Evolutionary conservation across 768 basidiomycete species (phyloP), one percentile per base, ranked within the genome.

Genomic region (Macrolepiota albuminosa): DNA sequence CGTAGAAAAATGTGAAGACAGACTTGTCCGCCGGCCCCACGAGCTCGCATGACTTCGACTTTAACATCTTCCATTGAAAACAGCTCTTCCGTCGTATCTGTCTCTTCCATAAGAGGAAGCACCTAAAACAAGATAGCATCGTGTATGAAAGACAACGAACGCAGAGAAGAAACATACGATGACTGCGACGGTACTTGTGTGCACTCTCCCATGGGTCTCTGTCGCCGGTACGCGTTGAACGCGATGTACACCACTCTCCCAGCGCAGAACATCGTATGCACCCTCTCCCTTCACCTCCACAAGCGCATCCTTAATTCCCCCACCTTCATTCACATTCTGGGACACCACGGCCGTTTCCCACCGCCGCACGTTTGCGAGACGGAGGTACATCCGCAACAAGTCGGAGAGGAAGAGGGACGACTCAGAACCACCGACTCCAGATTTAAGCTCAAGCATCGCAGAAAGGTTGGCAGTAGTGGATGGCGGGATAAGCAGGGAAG

Each of bases 21-120:
- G 61, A 93, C 93, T 80, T 97, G 95, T 16, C 97, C 96, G 48
- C 97, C 97, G 7, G 97, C 96, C 29, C 97, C 97, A n/a, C 93
- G 79, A 0, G 97, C 84, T 29, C 97, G 87, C 95, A 98, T 97
- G 50, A 97, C 93, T 70, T 98, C 96, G 4, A 94, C 69, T 65
- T 83, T 89, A 34, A 98, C 84, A 53, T 99, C 97, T 56, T 90
- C 89, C 75, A 95, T 86, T 14, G 78, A 76, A 64, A 93, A 86
- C 0, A 95, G 77, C 18, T 86, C 81, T n/a, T 91, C 84, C 3
- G 7, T 80, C 74, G 43, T 77, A 69, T 86, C 86, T 0, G 79
- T 74, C 62, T 92, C 89, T 61, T 92, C 87, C 24, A 81, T 72
- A 5, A 94, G 74, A 0, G 96, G 96, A 1, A 97, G 79, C 1